These are phyloP conservation scores for Bromus sterilis DNA, from an alignment of 176 grass and related monocot species.

Conservation along the genomic window DNA sequence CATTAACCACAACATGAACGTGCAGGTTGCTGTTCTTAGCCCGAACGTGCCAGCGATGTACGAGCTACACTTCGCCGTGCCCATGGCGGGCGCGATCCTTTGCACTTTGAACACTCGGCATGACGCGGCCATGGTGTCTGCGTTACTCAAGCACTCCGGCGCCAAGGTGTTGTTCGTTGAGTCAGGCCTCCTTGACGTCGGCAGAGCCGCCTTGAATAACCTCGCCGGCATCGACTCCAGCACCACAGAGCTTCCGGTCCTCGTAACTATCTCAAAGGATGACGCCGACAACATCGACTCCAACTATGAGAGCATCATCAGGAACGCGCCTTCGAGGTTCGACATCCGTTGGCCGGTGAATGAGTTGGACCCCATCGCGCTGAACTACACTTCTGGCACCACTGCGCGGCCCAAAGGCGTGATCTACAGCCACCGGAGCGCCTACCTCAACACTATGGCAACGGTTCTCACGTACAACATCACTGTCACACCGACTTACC, in stretches of 20 bases:
- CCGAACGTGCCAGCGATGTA: constrained; percentile 57
- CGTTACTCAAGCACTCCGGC: constrained; percentile 56
- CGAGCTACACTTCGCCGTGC: too few species aligned
- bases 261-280: too few species aligned
- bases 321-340: too few species aligned
- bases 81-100: constrained; percentile 67
- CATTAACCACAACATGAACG: too few species aligned
- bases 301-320: too few species aligned
- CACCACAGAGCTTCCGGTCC: too few species aligned
- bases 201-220: too few species aligned
- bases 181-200: constrained; percentile 25
- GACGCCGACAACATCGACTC: too few species aligned
- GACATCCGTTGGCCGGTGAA: constrained; percentile 47
- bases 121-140: constrained; percentile 44
- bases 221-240: too few species aligned
- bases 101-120: constrained; percentile 65
- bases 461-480: constrained; percentile 38
- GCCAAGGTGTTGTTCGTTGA: constrained; percentile 69
- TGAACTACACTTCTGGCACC: constrained; percentile 80
- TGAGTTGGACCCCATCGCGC: constrained; percentile 54
- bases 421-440: constrained; percentile 62
- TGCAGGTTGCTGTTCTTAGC: constrained; percentile 59
- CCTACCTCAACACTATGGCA: constrained; percentile 46
- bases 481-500: constrained; percentile 34
- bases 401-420: constrained; percentile 70